Conservation (phyloP, 2,329 filamentous ascomycete species). For the Lizonia empirigonia region DNA sequence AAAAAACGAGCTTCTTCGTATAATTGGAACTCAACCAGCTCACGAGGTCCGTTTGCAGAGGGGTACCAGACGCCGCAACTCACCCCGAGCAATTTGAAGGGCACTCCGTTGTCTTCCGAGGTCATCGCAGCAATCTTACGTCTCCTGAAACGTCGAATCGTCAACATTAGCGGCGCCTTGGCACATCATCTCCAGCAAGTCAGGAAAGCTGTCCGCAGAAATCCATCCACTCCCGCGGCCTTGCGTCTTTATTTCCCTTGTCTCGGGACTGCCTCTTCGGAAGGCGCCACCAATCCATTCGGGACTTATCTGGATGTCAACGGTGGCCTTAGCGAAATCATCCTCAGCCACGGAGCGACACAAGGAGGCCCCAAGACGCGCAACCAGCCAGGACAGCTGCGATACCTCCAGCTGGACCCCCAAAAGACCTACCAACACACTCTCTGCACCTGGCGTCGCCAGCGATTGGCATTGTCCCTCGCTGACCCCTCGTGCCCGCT, state of each 20-base stretch:
- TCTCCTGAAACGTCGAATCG: conserved; percentile 39
- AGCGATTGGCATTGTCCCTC: conserved; percentile 22
- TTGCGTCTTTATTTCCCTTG: conserved; percentile 30
- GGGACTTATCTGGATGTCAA: conserved; percentile 33
- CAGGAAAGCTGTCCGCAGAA: conserved; percentile 28
- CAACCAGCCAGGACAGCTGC: conserved; percentile 22
- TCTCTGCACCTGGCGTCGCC: conserved; percentile 15
- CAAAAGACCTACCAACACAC: conserved; percentile 6
- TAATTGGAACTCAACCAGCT: conserved; percentile 1
- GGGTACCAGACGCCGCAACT: not conserved
- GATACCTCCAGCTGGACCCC: conserved; percentile 14
- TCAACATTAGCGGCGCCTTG: conserved; percentile 30
- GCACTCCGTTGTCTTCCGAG: not conserved
- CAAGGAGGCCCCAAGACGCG: conserved; percentile 28
- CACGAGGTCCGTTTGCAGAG: not conserved
- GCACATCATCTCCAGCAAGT: conserved; percentile 15
- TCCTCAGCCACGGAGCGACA: conserved; percentile 35
- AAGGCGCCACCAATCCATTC: conserved; percentile 30
- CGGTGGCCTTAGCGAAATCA: conserved; percentile 45
- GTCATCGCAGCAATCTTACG: conserved; percentile 11
- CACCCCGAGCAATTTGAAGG: not conserved
- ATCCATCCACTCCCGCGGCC: conserved; percentile 20
- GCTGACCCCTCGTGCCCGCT: conserved; percentile 6
- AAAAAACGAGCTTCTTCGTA: too few species aligned
- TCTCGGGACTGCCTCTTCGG: conserved; percentile 28